Evolutionary conservation across 2,329 filamentous ascomycete species (phyloP), one percentile per base, ranked within the genome.

Genomic region (Clonostachys rhizophaga): DNA sequence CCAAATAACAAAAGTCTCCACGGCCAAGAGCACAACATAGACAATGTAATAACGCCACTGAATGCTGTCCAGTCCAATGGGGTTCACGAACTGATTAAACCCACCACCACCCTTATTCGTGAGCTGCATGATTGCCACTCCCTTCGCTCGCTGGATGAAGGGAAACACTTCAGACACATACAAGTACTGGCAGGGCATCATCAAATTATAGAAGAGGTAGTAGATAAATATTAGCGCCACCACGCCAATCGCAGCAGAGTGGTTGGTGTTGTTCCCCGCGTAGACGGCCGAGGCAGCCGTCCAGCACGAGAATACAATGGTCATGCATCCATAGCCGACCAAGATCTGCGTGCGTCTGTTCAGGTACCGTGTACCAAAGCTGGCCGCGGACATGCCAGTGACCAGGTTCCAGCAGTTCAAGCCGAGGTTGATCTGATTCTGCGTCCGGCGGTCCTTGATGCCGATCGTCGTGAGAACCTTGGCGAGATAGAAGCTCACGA

Each of bases 191-290:
- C 73, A 84, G 61, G 84, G 84, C 1, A 79, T 83, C 47, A 86
- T 66, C 13, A 82, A 78, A 56, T 85, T 86, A 60, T 84, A 83
- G n/a, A 80, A 81, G 44, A 85, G 78, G 10, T 71, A 72, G 59
- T 83, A 85, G 5, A 71, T 66, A 51, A 82, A 84, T 54, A 79
- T 81, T 62, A 81, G 84, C 61, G 84, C 75, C 34, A 85, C 63
- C 18, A 62, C 63, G 4, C 69, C 62, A 18, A 67, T 63, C 33
- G 59, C 63, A 6, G 68, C 62, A 7, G 49, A 59, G 47, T 49
- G 47, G 50, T 65, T 61, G 24, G 53, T 5, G 55, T 48, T 11
- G 61, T 60, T 17, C 59, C 54, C 5, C 56, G 44, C 44, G 5
- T 18, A 30, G 12, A 40, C 57, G 4, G 72, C 20, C 68, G 55